phyloP scores from a whole-genome alignment of 2,329 filamentous ascomycete genomes.

The Penicillium sp. region DNA sequence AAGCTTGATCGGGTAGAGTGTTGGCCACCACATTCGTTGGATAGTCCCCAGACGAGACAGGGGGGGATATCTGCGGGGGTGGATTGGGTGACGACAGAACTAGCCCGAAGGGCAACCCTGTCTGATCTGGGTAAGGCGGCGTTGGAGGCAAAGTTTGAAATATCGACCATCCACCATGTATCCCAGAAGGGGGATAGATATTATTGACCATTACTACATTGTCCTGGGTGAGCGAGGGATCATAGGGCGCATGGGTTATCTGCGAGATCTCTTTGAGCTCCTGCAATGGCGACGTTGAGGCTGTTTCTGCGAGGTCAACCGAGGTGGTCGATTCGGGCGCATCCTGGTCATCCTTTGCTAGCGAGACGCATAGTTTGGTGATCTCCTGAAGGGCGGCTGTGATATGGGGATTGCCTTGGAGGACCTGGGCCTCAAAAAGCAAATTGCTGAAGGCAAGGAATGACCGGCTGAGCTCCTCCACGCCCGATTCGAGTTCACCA shows the following conservation, averaged over 20 bases:
- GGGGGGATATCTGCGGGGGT: neutral
- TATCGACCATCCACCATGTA: slow-evolving; percentile 9
- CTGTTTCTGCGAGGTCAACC: neutral
- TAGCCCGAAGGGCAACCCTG: slow-evolving; percentile 13
- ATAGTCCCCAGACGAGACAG: neutral
- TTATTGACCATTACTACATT: slow-evolving; percentile 5
- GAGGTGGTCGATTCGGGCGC: slow-evolving; percentile 4
- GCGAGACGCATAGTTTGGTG: slow-evolving; percentile 20
- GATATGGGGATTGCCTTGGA: slow-evolving; percentile 14
- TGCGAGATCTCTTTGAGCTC: neutral
- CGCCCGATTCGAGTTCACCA: slow-evolving; percentile 19
- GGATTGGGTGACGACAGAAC: slow-evolving; percentile 8
- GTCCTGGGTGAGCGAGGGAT: slow-evolving; percentile 1
- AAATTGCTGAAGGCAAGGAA: slow-evolving; percentile 24
- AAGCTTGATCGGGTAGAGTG: slow-evolving; percentile 4
- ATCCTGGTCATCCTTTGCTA: slow-evolving; percentile 16
- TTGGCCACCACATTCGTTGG: slow-evolving; percentile 3
- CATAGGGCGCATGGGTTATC: slow-evolving; percentile 2
- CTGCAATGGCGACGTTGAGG: neutral
- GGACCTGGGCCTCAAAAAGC: slow-evolving; percentile 15
- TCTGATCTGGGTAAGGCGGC: slow-evolving; percentile 14
- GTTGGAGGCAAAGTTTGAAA: slow-evolving; percentile 10
- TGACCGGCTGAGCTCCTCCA: slow-evolving; percentile 21
- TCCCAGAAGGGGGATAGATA: slow-evolving; percentile 5
- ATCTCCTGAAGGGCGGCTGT: slow-evolving; percentile 19